phyloP scores from a whole-genome alignment of 768 basidiomycete species.

The Agaricus bisporus region DNA sequence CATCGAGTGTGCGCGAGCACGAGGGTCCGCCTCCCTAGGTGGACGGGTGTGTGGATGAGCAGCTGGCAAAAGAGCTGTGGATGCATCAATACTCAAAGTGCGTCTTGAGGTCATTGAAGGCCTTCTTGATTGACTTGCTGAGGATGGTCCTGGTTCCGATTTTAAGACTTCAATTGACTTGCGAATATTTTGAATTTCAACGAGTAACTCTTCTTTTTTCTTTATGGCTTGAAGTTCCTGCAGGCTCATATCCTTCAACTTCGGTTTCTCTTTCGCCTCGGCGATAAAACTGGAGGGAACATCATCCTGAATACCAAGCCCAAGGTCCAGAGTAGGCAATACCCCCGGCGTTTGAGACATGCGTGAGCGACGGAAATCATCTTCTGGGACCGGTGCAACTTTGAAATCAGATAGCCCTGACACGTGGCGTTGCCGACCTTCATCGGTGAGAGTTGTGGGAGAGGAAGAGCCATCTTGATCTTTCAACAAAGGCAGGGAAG shows the following conservation, averaged over 20 bases:
- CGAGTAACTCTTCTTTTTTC: conserved; percentile 64
- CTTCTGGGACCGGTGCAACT: conserved; percentile 53
- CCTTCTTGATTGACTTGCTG: conserved; percentile 46
- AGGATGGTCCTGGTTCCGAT: conserved; percentile 59
- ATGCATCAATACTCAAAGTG: conserved; percentile 64
- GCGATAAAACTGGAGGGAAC: conserved; percentile 69
- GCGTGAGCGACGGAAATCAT: conserved; percentile 49
- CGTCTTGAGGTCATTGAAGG: conserved; percentile 63
- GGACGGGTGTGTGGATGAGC: conserved; percentile 57
- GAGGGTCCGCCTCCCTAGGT: conserved; percentile 63
- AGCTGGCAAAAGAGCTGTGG: conserved; percentile 38
- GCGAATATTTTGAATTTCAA: conserved; percentile 76
- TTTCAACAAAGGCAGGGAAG: conserved; percentile 62
- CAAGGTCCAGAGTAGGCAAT: conserved; percentile 71
- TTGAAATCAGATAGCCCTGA: conserved; percentile 75
- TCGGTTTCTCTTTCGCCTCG: conserved; percentile 18
- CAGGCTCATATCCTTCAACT: conserved; percentile 20
- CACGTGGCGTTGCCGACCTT: conserved; percentile 39
- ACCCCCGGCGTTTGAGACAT: conserved; percentile 46
- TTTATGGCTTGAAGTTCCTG: conserved; percentile 52
- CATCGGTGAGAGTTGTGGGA: conserved; percentile 41
- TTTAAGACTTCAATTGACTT: conserved; percentile 73
- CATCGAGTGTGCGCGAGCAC: conserved; percentile 67
- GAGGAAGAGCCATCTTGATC: conserved; percentile 45
- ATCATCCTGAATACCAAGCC: conserved; percentile 65